A percentile compares a stretch with the other conserved stretches of the same genome.
Conservation (phyloP, 2,329 filamentous ascomycete genomes). For the Calonectria naviculata region DNA sequence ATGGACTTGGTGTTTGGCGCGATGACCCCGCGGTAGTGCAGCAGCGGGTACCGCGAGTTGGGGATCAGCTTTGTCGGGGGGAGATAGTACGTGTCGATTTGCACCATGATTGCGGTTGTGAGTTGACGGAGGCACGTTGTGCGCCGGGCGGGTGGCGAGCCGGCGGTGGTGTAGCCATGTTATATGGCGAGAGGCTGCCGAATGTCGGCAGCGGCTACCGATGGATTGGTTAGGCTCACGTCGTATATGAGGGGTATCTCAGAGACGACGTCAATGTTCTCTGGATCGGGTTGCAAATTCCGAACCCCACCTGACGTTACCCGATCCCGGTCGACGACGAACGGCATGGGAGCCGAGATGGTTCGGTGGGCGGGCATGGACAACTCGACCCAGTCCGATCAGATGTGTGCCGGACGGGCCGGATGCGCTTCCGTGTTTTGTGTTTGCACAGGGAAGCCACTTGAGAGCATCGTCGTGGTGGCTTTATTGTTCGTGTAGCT, state of each 20-base stretch:
- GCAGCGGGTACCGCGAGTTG: neutral
- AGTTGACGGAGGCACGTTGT: neutral
- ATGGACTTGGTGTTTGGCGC: neutral
- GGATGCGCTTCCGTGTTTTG: neutral
- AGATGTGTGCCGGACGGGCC: neutral
- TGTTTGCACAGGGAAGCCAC: neutral
- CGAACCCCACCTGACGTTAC: neutral
- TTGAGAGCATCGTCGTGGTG: neutral
- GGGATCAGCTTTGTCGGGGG: neutral
- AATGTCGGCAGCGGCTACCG: neutral
- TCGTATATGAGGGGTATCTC: neutral
- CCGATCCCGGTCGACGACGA: neutral
- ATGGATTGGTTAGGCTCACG: neutral
- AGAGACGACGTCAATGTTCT: neutral
- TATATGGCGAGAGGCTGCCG: neutral
- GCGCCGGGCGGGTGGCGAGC: neutral
- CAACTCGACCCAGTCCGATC: neutral
- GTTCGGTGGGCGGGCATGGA: too few relatives aligned
- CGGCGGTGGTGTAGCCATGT: neutral
- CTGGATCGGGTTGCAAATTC: neutral
- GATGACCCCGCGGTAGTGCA: neutral
- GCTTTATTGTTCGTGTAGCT: too few relatives aligned
- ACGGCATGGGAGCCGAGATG: neutral
- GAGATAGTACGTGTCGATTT: conserved; percentile 2
- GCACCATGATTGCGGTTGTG: neutral